Evolutionary conservation across 441 rosid species (phyloP).

Genomic region (Adansonia gregorii): DNA sequence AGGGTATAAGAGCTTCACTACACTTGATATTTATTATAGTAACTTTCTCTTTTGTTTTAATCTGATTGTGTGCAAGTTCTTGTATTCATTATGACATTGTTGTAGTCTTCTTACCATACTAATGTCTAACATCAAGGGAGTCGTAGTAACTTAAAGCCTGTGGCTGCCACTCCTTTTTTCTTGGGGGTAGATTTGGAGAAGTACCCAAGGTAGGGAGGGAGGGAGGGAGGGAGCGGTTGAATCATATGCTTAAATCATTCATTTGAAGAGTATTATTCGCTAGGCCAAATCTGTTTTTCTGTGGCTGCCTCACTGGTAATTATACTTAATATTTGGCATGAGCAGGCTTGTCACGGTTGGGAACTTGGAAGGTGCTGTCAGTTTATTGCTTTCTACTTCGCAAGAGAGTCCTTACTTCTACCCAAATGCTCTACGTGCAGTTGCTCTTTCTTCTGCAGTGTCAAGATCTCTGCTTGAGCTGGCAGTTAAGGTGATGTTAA

Average conservation of each 20-base stretch:
- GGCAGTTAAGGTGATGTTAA: slow-evolving; percentile 75
- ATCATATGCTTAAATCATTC: neutral
- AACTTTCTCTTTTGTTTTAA: neutral
- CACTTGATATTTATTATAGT: neutral
- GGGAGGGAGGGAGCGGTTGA: neutral
- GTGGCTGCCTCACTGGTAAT: slow-evolving; percentile 9
- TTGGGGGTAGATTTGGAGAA: neutral
- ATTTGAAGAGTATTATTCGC: neutral
- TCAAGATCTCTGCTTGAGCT: slow-evolving; percentile 95
- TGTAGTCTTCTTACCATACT: neutral
- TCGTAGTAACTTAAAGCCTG: neutral
- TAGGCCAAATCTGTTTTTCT: neutral
- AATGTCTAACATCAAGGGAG: neutral
- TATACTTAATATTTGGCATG: neutral
- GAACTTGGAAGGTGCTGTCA: slow-evolving; percentile 95
- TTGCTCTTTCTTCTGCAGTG: slow-evolving; percentile 97
- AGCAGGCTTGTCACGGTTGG: slow-evolving; percentile 89
- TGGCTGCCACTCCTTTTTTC: neutral
- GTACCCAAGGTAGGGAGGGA: neutral
- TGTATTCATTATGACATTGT: neutral
- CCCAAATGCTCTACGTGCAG: slow-evolving; percentile 94
- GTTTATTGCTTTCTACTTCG: slow-evolving; percentile 85
- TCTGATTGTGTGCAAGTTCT: neutral
- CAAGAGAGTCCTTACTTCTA: slow-evolving; percentile 95
- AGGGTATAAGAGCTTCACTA: neutral